Conservation (phyloP, 169 alveolate species). For the Cystoisospora suis region DNA sequence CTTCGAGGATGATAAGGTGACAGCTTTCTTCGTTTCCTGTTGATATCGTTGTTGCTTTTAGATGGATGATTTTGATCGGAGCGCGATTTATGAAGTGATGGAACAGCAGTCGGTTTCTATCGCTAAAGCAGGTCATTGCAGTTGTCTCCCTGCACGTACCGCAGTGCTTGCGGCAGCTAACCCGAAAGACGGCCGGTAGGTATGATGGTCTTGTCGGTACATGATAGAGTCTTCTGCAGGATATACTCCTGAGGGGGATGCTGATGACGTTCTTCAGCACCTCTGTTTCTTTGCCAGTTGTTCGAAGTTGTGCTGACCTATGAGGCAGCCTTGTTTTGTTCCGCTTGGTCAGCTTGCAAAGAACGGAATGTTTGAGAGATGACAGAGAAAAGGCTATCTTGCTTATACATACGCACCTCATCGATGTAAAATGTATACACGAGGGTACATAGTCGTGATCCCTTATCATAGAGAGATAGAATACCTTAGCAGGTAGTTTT, state of each 20-base stretch:
- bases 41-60: constrained; percentile 85
- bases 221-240: too few species aligned
- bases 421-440: too few species aligned
- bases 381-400: too few species aligned
- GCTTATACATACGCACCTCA: too few species aligned
- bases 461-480: too few species aligned
- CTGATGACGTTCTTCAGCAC: not conserved
- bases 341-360: too few species aligned
- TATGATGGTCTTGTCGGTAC: not conserved
- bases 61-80: constrained; percentile 92
- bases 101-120: constrained; percentile 98
- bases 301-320: too few species aligned
- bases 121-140: constrained; percentile 97
- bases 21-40: not conserved
- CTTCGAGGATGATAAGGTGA: too few species aligned
- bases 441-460: too few species aligned
- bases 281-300: not conserved
- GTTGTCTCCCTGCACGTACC: constrained; percentile 89
- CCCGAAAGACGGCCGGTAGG: constrained; percentile 93
- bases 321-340: too few species aligned
- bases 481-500: too few species aligned
- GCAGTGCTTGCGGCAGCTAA: constrained; percentile 98
- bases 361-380: too few species aligned
- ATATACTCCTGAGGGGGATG: not conserved
- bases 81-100: constrained; percentile 99